A percentile compares a stretch with the other conserved stretches of the same genome.
Conservation (phyloP, 768 basidiomycete genomes). For the Suillus americanus region DNA sequence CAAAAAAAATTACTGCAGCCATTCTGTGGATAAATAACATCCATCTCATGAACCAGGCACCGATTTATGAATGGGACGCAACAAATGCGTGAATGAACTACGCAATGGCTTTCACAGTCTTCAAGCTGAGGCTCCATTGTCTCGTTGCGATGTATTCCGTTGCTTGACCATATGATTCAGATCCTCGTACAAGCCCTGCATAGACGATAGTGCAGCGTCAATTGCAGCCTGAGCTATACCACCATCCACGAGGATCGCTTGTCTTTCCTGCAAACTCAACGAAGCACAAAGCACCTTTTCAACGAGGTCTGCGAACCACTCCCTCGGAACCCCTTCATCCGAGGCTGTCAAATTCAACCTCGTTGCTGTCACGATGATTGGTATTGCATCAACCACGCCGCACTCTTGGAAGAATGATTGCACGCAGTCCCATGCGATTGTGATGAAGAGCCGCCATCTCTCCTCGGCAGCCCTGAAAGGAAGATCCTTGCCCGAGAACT, state of each 20-base stretch:
- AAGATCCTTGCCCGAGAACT: background rate
- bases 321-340: background rate
- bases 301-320: background rate
- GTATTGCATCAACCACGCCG: background rate
- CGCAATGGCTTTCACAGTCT: too few relatives aligned
- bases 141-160: too few relatives aligned
- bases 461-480: background rate
- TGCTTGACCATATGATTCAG: too few relatives aligned
- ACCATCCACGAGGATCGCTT: background rate
- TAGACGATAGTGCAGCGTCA: background rate
- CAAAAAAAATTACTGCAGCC: too few relatives aligned
- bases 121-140: too few relatives aligned
- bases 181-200: too few relatives aligned
- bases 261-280: background rate
- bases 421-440: background rate
- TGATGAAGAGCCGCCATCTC: background rate
- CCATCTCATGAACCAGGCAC: too few relatives aligned
- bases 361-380: background rate
- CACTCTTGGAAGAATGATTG: background rate
- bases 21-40: too few relatives aligned
- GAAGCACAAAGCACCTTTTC: background rate
- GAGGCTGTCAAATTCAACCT: background rate
- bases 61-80: too few relatives aligned
- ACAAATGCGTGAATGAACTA: too few relatives aligned
- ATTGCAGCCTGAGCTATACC: background rate